Base-by-base conservation (phyloP, 768 basidiomycete genomes). In the Leucogyrophana mollusca region DNA sequence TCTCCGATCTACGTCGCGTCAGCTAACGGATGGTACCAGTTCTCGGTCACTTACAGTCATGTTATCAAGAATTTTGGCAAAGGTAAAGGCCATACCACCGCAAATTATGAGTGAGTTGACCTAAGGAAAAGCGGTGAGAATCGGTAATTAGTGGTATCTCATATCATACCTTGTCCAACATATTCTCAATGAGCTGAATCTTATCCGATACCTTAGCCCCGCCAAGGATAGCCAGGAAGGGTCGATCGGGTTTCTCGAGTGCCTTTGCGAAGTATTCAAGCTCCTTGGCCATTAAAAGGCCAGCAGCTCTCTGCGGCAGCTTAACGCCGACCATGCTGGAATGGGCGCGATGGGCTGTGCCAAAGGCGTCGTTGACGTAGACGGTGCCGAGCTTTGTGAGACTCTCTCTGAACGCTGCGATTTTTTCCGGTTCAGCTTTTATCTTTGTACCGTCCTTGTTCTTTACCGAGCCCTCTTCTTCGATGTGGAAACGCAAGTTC, bases 131-230 rank as follows among this genome's bases (percentile, higher is more conserved):
- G 27, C 23, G 37, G 16, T 17, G 7, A 30, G 40, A 40, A 33
- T 41, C 23, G 43, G 4, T 17, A 14, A 33, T 22, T 17, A 11
- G 32, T 10, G 4, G 33, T 23, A 17, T 27, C 17, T 24, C 20
- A 48, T n/a, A n/a, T n/a, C 68, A 17, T 53, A 87, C 92, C 81
- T 98, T 94, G 74, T 97, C 95, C 55, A 99, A 77, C 89, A 99
- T 88, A 76, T 96, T 96, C 58, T 99, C 94, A 65, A 99, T 99
- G 47, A 99, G 76, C 66, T 94, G 90, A 56, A 99, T 96, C 75
- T 99, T 99, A 73, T 99, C 95, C 14, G 93, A 95, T 37, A 99
- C 93, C 73, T 99, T 99, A 45, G 95, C 95, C 61, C 95, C 95
- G 57, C 95, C 95, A 46, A 98, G 85, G 62, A 98, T 99, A 40